Base-by-base conservation (phyloP, 768 basidiomycete genomes). In the Myochromella boudieri region DNA sequence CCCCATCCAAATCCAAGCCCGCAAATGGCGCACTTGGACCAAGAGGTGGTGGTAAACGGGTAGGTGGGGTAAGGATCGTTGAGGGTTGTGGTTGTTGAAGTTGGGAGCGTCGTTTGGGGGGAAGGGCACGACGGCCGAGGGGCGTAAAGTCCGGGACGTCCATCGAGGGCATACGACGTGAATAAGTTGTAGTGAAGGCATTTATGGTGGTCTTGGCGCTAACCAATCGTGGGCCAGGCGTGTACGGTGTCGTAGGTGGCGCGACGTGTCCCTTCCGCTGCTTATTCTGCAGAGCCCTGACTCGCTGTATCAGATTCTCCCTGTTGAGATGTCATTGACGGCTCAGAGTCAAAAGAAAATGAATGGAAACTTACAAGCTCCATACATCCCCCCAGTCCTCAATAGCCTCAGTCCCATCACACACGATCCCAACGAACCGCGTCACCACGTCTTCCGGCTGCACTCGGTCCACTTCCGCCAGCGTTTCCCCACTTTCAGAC, bases 241-340 rank as follows among this genome's bases (percentile, higher is more conserved):
- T 55, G 57, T 54, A 57, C 44, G 65, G 69, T 1, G 78, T 79
- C 1, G 77, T 78, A 1, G 83, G 79, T 0, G 78, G 76, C 1
- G 84, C 84, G 34, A 77, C 68, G 18, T 74, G 68, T 4, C 84
- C 82, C 1, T 69, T 60, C 6, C 76, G 74, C 53, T 86, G 84
- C 49, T 84, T 84, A 36, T 71, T 75, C 63, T 76, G 75, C 33
- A 89, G 59, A 2, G 85, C 84, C 24, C 66, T 63, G 2, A 74
- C 72, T 15, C 86, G 73, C 38, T 72, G 68, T 28, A 75, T 36
- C 12, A 89, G 59, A 43, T 70, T 72, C 20, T 77, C 72, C 44
- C 85, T 87, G 31, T 36, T 3, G 4, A 21, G 38, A 21, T 41
- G 31, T 20, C 31, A 27, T 40, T 34, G 18, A 29, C 37, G 52